phyloP scores from a whole-genome alignment of 768 basidiomycete species.

The Serendipita sp. region DNA sequence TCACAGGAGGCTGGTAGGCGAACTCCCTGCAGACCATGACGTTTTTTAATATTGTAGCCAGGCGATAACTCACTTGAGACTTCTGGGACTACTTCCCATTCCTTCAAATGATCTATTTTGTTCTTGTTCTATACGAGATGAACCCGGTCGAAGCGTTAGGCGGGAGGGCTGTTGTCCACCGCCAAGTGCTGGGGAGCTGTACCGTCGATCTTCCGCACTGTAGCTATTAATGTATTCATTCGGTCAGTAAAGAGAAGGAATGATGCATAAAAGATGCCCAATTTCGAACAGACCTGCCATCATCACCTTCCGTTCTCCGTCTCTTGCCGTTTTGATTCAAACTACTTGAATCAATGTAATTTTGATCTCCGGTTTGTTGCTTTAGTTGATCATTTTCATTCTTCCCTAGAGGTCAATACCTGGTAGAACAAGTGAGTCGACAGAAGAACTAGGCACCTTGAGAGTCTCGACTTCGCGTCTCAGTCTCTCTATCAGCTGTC shows the following conservation, averaged over 20 bases:
- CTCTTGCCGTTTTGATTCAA: not conserved
- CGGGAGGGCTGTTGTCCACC: not conserved
- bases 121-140: not conserved
- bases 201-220: not conserved
- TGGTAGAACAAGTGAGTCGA: not conserved
- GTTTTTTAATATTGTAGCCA: not conserved
- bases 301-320: not conserved
- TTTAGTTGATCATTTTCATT: not conserved
- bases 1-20: not conserved
- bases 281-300: too few species aligned
- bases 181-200: not conserved
- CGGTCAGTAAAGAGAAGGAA: not conserved
- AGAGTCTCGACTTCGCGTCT: constrained; percentile 25
- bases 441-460: not conserved
- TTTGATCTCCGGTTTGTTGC: not conserved
- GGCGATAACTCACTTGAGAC: not conserved
- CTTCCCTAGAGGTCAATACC: not conserved
- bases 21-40: not conserved
- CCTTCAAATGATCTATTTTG: not conserved
- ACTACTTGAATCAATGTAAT: not conserved
- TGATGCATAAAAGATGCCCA: not conserved
- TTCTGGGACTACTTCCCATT: not conserved
- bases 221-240: not conserved
- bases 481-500: constrained; percentile 34
- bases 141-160: not conserved